phyloP scores from a whole-genome alignment of 2,329 filamentous ascomycete species.

The Claviceps sorghi region DNA sequence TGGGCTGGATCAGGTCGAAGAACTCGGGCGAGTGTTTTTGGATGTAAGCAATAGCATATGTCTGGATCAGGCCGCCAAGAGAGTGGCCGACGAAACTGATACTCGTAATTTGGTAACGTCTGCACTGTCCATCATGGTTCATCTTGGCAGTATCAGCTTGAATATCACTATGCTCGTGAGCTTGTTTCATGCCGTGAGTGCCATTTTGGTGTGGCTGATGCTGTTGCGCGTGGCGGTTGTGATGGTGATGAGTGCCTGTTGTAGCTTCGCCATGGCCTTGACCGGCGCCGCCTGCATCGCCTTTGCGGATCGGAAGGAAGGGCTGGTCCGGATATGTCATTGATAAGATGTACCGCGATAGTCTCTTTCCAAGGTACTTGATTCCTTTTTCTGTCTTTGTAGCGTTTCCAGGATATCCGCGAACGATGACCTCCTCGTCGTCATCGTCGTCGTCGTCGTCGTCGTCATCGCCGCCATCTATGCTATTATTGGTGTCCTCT shows the following conservation, averaged over 20 bases:
- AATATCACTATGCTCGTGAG: constrained; percentile 48
- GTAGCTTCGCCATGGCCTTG: constrained; percentile 27
- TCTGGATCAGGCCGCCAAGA: constrained; percentile 77
- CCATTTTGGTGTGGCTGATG: constrained; percentile 28
- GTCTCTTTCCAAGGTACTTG: constrained; percentile 87
- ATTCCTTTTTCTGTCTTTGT: constrained; percentile 88
- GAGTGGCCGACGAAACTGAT: constrained; percentile 94
- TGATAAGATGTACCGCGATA: constrained; percentile 78
- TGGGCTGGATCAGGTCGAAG: constrained; percentile 68
- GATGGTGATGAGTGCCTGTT: constrained; percentile 20
- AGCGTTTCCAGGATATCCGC: constrained; percentile 80
- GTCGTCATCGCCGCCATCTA: constrained; percentile 5
- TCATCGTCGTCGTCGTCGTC: constrained; percentile 43
- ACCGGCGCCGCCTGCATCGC: constrained; percentile 18
- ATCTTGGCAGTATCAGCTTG: constrained; percentile 39
- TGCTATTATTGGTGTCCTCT: background rate
- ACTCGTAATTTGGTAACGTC: constrained; percentile 73
- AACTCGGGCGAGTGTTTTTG: constrained; percentile 90
- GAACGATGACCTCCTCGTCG: constrained; percentile 74
- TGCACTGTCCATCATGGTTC: constrained; percentile 30
- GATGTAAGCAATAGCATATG: constrained; percentile 90
- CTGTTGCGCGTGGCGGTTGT: constrained; percentile 22
- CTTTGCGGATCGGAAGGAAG: constrained; percentile 52
- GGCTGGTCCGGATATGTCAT: constrained; percentile 93
- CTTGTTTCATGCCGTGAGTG: constrained; percentile 27